phyloP scores from a whole-genome alignment of 495 filamentous ascomycete species.

The Xylaria castorea region DNA sequence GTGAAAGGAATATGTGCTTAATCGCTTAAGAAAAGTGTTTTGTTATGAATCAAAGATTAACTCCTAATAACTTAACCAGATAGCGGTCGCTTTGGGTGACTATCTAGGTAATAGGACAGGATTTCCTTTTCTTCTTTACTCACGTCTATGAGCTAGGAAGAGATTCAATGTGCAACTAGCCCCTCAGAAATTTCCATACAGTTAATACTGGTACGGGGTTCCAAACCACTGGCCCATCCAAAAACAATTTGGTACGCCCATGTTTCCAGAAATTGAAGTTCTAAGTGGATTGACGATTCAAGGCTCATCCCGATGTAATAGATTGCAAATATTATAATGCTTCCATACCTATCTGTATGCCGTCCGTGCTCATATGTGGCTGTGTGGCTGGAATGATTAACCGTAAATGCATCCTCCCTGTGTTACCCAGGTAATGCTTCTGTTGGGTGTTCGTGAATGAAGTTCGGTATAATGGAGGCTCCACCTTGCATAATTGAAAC shows the following conservation, averaged over 20 bases:
- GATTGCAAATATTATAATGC: neutral
- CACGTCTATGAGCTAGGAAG: too few relatives aligned
- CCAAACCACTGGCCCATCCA: neutral
- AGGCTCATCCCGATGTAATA: neutral
- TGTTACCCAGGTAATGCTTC: neutral
- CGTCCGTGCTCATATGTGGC: neutral
- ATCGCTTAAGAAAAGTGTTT: neutral
- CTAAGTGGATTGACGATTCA: neutral
- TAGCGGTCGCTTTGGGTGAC: neutral
- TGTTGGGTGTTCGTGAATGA: neutral
- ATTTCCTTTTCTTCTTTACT: too few relatives aligned
- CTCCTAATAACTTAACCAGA: neutral
- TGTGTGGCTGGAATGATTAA: neutral
- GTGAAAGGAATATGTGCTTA: neutral
- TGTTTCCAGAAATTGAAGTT: neutral
- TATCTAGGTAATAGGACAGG: too few relatives aligned
- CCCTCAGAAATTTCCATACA: neutral
- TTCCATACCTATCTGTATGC: neutral
- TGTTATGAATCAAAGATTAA: neutral
- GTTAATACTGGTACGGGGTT: neutral
- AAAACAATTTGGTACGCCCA: neutral
- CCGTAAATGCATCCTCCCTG: neutral
- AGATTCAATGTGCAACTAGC: neutral
- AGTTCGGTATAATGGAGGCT: neutral
- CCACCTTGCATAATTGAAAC: neutral